Conservation (phyloP, 192 early-diverging fungal species). For the Backusella parvicylindrica region DNA sequence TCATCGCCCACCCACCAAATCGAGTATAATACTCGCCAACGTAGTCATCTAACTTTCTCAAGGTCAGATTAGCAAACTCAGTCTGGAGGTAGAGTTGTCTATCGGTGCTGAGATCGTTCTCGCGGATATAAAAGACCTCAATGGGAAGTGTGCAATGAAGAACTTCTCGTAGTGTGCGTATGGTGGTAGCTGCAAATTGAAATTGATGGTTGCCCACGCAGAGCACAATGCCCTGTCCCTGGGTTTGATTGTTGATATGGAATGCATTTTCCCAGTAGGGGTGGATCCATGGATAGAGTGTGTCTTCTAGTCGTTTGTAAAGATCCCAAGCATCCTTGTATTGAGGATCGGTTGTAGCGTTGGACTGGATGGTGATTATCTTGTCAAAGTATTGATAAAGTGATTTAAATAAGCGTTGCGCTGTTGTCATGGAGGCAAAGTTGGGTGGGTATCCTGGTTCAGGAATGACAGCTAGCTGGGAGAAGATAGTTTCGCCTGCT, state of each 20-base stretch:
- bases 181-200: constrained; percentile 35
- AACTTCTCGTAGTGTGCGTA: constrained; percentile 34
- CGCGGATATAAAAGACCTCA: constrained; percentile 52
- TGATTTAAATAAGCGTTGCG: constrained; percentile 15
- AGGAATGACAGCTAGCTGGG: neutral
- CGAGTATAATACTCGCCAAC: constrained; percentile 36
- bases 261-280: constrained; percentile 18
- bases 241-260: constrained; percentile 6
- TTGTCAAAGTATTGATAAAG: constrained; percentile 16
- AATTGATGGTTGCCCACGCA: constrained; percentile 42
- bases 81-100: constrained; percentile 29
- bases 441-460: constrained; percentile 3
- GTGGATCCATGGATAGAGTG: constrained; percentile 24
- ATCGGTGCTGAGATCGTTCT: constrained; percentile 32
- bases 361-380: neutral
- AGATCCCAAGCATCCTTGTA: constrained; percentile 17
- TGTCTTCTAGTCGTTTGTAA: constrained; percentile 12
- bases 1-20: constrained; percentile 57
- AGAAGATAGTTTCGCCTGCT: neutral
- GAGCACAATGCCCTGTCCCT: constrained; percentile 24
- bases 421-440: neutral
- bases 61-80: constrained; percentile 34
- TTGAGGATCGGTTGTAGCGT: neutral
- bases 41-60: constrained; percentile 34
- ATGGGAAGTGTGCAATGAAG: constrained; percentile 47